Percentiles rank a stretch among this genome's conserved stretches.
Evolutionary conservation across 139 green algal genomes (phyloP).

Genomic region (Chlorella ohadii): DNA sequence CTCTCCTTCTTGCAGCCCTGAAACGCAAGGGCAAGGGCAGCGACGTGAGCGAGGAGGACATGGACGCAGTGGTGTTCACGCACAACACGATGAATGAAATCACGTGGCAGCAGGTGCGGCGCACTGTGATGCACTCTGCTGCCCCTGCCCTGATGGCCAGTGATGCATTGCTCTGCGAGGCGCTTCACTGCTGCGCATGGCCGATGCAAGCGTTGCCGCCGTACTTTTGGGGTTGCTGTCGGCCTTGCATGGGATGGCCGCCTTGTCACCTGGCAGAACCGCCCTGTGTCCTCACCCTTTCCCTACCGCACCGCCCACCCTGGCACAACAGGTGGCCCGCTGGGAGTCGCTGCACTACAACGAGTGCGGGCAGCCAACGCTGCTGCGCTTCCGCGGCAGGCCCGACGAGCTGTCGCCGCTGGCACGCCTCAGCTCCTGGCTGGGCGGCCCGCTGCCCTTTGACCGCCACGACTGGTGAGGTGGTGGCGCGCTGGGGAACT

Average conservation of each 20-base stretch:
- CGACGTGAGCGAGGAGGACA: constrained; percentile 90
- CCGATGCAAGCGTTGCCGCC: no score
- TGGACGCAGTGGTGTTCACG: constrained; percentile 87
- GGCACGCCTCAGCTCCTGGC: constrained; percentile 68
- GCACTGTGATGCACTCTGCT: no score
- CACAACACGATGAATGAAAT: constrained; percentile 92
- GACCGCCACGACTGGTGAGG: constrained; percentile 92
- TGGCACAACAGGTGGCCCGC: constrained; percentile 42
- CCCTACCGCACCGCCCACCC: no score
- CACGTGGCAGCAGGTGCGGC: constrained; percentile 87
- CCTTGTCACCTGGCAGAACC: no score
- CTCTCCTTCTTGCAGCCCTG: constrained; percentile 79
- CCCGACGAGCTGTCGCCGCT: constrained; percentile 91
- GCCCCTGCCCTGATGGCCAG: background rate
- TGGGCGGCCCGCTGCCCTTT: constrained; percentile 84
- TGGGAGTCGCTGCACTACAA: constrained; percentile 91
- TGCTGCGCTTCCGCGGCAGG: constrained; percentile 86
- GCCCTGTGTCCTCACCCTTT: no score
- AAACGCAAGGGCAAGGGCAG: constrained; percentile 94
- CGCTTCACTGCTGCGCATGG: no score
- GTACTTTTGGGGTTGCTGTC: no score
- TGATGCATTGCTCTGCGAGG: no score
- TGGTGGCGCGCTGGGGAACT: background rate
- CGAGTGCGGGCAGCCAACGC: constrained; percentile 72
- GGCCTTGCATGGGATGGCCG: no score